Percentiles rank a stretch among this genome's conserved stretches.
Conservation (phyloP, 768 basidiomycete species). For the Tremella fuciformis region DNA sequence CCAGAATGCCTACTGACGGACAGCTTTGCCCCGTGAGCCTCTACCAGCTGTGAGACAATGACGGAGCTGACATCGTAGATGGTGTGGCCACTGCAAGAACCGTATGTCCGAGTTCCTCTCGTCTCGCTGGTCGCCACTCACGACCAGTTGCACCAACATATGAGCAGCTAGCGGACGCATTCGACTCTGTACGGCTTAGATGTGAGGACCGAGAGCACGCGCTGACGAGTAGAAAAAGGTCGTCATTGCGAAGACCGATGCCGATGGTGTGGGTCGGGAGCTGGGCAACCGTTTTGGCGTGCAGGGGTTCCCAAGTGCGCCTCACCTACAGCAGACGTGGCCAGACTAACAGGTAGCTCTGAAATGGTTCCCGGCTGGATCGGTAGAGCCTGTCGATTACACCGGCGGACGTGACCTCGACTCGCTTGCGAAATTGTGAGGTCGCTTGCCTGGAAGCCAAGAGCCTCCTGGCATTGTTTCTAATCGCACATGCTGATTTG, state of each 20-base stretch:
- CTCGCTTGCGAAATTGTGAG: constrained; percentile 59
- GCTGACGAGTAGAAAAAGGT: constrained; percentile 61
- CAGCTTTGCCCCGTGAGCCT: constrained; percentile 38
- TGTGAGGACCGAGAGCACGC: no score
- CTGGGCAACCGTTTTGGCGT: constrained; percentile 74
- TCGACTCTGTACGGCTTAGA: constrained; percentile 52
- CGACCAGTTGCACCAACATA: constrained; percentile 77
- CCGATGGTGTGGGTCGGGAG: constrained; percentile 77
- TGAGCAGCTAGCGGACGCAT: constrained; percentile 87
- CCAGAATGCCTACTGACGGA: constrained; percentile 3
- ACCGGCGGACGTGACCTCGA: constrained; percentile 78
- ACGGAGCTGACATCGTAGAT: constrained; percentile 23
- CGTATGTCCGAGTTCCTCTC: constrained; percentile 23
- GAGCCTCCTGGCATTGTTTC: no score
- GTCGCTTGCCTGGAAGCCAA: background rate
- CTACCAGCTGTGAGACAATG: background rate
- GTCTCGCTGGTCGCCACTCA: constrained; percentile 13
- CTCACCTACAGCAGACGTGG: background rate
- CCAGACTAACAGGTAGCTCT: constrained; percentile 60
- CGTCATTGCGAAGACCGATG: constrained; percentile 85
- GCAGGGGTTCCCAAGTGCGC: constrained; percentile 80
- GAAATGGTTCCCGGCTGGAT: constrained; percentile 81
- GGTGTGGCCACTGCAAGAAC: constrained; percentile 51
- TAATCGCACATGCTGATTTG: background rate
- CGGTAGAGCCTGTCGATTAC: constrained; percentile 63